A percentile compares a stretch with the other conserved stretches of the same genome.
Conservation (phyloP, 768 basidiomycete genomes). For the Harrya chromipes region DNA sequence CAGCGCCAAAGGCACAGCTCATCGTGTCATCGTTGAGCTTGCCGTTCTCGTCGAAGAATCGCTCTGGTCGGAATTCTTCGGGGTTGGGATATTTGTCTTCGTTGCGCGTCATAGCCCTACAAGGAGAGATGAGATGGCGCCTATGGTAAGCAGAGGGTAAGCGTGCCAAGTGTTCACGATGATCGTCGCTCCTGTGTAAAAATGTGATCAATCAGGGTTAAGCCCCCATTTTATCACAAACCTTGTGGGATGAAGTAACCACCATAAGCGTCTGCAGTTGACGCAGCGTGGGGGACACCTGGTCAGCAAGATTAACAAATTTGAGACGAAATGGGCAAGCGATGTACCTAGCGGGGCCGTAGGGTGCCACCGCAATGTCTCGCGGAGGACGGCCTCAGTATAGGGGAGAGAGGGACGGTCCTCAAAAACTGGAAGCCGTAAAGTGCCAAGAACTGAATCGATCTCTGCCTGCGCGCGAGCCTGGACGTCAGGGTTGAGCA, state of each 20-base stretch:
- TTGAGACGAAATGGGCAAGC: not conserved
- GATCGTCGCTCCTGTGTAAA: slow-evolving; percentile 24
- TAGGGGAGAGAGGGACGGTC: slow-evolving; percentile 28
- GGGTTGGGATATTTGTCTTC: slow-evolving; percentile 34
- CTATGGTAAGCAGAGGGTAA: not conserved
- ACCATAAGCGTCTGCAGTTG: slow-evolving; percentile 40
- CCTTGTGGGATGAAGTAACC: slow-evolving; percentile 59
- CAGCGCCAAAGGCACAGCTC: slow-evolving; percentile 34
- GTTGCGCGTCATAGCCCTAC: slow-evolving; percentile 34
- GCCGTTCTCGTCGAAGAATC: slow-evolving; percentile 27
- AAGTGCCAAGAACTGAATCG: slow-evolving; percentile 28
- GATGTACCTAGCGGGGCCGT: slow-evolving; percentile 31
- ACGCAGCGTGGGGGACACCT: slow-evolving; percentile 35
- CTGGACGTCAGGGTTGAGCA: slow-evolving; percentile 37
- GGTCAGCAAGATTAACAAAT: not conserved
- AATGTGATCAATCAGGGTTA: not conserved
- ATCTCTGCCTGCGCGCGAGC: slow-evolving; percentile 38
- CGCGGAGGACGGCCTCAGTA: slow-evolving; percentile 29
- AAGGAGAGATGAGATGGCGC: not conserved
- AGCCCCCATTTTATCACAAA: slow-evolving; percentile 3
- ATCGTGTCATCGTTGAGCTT: slow-evolving; percentile 30
- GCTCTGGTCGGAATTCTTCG: slow-evolving; percentile 35
- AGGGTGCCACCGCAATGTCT: slow-evolving; percentile 37
- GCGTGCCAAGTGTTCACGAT: slow-evolving; percentile 28
- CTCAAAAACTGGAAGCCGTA: slow-evolving; percentile 30